Evolutionary conservation across 495 filamentous ascomycete species (phyloP).

Genomic region (Penicillium lagena): DNA sequence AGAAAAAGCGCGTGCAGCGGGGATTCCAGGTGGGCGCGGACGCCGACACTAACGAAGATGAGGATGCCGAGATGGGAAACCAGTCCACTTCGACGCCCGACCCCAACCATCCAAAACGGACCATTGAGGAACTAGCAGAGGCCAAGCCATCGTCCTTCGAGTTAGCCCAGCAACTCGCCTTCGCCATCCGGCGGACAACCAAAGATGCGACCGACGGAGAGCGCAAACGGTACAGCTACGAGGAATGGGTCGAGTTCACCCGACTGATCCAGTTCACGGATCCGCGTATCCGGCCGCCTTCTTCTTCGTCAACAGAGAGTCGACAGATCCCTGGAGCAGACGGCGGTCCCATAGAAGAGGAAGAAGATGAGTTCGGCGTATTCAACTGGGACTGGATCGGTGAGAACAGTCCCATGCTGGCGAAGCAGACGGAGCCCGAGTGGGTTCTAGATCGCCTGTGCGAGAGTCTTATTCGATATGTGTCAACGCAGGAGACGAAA

Average conservation of each 20-base stretch:
- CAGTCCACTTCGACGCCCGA: not conserved
- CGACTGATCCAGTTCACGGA: conserved; percentile 53
- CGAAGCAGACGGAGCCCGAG: conserved; percentile 48
- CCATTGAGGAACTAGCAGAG: conserved; percentile 41
- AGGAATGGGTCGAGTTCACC: conserved; percentile 60
- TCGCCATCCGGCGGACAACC: conserved; percentile 45
- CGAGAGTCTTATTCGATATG: conserved; percentile 51
- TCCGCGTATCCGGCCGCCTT: conserved; percentile 11
- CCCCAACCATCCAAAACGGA: conserved; percentile 15
- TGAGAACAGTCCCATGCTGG: conserved; percentile 54
- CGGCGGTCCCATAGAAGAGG: conserved; percentile 10
- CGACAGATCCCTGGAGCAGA: not conserved
- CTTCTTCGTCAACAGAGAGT: not conserved
- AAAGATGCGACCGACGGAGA: conserved; percentile 35
- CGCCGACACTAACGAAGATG: conserved; percentile 8
- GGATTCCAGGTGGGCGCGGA: conserved; percentile 39
- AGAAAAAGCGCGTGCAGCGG: conserved; percentile 37
- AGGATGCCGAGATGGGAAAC: not conserved
- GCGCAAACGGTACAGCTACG: conserved; percentile 48
- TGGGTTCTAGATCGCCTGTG: conserved; percentile 55
- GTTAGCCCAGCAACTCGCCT: conserved; percentile 46
- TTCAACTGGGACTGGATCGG: conserved; percentile 67
- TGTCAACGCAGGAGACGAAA: conserved; percentile 28
- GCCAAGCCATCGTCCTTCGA: conserved; percentile 26
- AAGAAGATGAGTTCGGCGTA: conserved; percentile 51